Percentiles rank a stretch among this genome's conserved stretches.
Conservation (phyloP, 2,329 filamentous ascomycete species). For the Alternaria gaisen region DNA sequence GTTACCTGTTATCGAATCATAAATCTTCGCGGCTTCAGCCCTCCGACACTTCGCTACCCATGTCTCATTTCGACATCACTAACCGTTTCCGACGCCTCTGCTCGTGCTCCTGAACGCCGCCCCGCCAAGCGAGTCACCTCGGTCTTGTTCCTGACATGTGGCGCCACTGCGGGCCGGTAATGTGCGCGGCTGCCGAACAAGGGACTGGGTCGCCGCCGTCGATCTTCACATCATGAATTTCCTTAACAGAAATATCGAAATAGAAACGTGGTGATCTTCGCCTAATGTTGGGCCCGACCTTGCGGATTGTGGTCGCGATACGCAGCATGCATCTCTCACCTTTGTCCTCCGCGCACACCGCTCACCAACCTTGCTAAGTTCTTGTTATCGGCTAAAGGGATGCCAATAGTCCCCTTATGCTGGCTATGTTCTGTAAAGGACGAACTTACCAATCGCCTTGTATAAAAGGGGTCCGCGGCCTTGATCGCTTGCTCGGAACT, state of each 20-base stretch:
- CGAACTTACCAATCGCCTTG: constrained; percentile 16
- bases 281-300: constrained; percentile 1
- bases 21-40: constrained; percentile 13
- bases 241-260: constrained; percentile 6
- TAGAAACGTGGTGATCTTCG: constrained; percentile 7
- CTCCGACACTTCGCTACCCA: constrained; percentile 11
- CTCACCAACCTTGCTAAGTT: not conserved
- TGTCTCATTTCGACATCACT: constrained; percentile 18
- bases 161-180: constrained; percentile 27
- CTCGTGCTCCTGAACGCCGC: constrained; percentile 20
- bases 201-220: constrained; percentile 18
- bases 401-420: constrained; percentile 4
- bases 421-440: not conserved
- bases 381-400: constrained; percentile 17
- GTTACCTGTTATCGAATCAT: constrained; percentile 13
- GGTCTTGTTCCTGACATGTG: constrained; percentile 31
- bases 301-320: constrained; percentile 2
- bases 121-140: constrained; percentile 21
- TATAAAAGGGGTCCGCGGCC: constrained; percentile 12
- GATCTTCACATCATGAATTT: constrained; percentile 21
- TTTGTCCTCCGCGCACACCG: not conserved
- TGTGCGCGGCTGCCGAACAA: constrained; percentile 19
- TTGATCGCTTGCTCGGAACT: constrained; percentile 16
- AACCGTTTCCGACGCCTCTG: constrained; percentile 15
- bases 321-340: not conserved